These are phyloP conservation scores for Gossypium longicalyx DNA, from an alignment of 345 rosid species.

Conservation along the genomic window DNA sequence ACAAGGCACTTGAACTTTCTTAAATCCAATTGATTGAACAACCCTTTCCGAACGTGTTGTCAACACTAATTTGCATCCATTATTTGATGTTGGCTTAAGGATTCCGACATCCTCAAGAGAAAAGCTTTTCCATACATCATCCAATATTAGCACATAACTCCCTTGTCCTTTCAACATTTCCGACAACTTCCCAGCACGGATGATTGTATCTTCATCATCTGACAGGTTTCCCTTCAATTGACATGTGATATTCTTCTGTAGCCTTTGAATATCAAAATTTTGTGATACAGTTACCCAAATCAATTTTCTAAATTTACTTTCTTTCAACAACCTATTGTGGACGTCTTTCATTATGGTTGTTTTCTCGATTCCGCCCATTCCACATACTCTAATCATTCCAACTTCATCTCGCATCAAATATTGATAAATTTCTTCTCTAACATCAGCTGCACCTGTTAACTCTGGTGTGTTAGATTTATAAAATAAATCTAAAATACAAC, in stretches of 20 bases:
- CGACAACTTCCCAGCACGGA: neutral
- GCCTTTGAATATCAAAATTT: neutral
- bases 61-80: slow-evolving; percentile 9
- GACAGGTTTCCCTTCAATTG: neutral
- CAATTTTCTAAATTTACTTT: too few species aligned
- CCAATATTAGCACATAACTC: neutral
- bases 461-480: too few species aligned
- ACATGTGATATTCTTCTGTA: slow-evolving; percentile 13
- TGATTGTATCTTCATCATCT: neutral
- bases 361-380: slow-evolving; percentile 14
- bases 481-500: too few species aligned
- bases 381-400: slow-evolving; percentile 14
- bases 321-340: too few species aligned
- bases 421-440: neutral
- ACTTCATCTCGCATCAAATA: neutral
- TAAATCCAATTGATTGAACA: slow-evolving; percentile 3
- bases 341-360: too few species aligned
- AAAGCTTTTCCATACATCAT: too few species aligned
- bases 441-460: neutral
- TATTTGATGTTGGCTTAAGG: neutral
- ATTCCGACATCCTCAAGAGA: neutral
- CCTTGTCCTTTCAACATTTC: neutral
- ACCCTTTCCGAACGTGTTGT: neutral
- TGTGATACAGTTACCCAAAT: neutral
- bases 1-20: neutral